A percentile compares a stretch with the other conserved stretches of the same genome.
These are phyloP conservation scores for Cruciata laevipes DNA, from an alignment of 257 asterid genomes.

Conservation along the genomic window DNA sequence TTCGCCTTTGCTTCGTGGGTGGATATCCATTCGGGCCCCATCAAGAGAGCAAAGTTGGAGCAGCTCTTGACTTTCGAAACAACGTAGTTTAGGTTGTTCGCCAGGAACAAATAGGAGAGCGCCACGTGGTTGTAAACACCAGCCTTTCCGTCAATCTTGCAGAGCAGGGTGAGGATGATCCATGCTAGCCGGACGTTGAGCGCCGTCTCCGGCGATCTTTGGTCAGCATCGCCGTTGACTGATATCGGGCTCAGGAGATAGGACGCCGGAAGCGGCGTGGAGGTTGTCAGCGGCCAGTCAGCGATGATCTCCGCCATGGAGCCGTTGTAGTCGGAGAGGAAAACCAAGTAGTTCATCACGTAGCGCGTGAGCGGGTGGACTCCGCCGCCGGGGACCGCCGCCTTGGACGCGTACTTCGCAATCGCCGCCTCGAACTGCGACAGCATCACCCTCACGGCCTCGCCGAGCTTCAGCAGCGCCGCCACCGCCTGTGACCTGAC, in stretches of 20 bases:
- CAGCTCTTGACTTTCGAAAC: slow-evolving; percentile 57
- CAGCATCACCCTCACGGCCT: slow-evolving; percentile 54
- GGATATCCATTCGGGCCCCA: slow-evolving; percentile 68
- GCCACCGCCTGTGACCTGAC: slow-evolving; percentile 51
- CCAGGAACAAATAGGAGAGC: slow-evolving; percentile 57
- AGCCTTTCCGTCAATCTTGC: slow-evolving; percentile 82
- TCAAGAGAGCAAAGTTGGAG: slow-evolving; percentile 44
- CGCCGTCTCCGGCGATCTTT: slow-evolving; percentile 33
- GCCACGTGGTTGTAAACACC: slow-evolving; percentile 50
- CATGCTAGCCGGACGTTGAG: slow-evolving; percentile 53
- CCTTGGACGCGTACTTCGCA: slow-evolving; percentile 60
- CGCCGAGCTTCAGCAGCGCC: slow-evolving; percentile 58
- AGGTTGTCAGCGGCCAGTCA: slow-evolving; percentile 37
- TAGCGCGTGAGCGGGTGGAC: slow-evolving; percentile 85
- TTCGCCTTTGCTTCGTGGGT: slow-evolving; percentile 43
- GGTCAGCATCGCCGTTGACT: slow-evolving; percentile 5
- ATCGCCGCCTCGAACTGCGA: slow-evolving; percentile 75
- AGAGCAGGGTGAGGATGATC: slow-evolving; percentile 70
- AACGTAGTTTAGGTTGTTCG: slow-evolving; percentile 75
- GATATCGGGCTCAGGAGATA: slow-evolving; percentile 45
- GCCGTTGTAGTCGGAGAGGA: slow-evolving; percentile 68
- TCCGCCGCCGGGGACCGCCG: slow-evolving; percentile 46
- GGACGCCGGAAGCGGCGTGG: slow-evolving; percentile 52
- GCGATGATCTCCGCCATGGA: slow-evolving; percentile 50
- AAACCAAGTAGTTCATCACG: slow-evolving; percentile 75